Evolutionary conservation across 192 early-diverging fungal species (phyloP).

Genomic region (Linnemannia zychae): DNA sequence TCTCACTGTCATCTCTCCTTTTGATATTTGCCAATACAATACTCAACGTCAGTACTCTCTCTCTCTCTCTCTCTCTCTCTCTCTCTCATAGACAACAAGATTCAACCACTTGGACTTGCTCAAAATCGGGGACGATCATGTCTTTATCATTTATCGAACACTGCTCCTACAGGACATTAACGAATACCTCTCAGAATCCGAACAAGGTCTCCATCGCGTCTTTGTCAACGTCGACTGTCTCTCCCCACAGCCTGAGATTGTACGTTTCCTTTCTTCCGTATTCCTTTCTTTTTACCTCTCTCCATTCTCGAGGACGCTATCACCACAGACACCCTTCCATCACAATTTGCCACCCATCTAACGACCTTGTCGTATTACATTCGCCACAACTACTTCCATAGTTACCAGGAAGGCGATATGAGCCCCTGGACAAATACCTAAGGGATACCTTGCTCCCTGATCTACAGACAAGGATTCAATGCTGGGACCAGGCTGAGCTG

Average conservation of each 20-base stretch:
- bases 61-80: background rate
- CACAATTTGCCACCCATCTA: too few relatives aligned
- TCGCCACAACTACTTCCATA: too few relatives aligned
- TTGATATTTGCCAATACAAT: background rate
- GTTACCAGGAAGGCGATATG: conserved; percentile 33
- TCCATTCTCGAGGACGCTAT: too few relatives aligned
- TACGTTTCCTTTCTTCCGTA: background rate
- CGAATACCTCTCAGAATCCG: conserved; percentile 29
- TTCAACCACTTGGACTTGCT: conserved; percentile 31
- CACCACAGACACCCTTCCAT: background rate
- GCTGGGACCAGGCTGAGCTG: conserved; percentile 24
- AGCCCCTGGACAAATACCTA: conserved; percentile 25
- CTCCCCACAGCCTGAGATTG: conserved; percentile 33
- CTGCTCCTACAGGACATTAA: conserved; percentile 29
- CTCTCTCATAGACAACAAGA: conserved; percentile 5
- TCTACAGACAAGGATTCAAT: conserved; percentile 10
- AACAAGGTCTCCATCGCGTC: conserved; percentile 13
- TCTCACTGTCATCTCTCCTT: background rate
- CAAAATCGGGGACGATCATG: conserved; percentile 33
- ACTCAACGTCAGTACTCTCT: background rate
- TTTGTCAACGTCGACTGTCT: conserved; percentile 42
- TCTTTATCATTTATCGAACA: conserved; percentile 35
- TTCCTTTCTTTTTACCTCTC: too few relatives aligned
- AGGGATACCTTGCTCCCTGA: conserved; percentile 20
- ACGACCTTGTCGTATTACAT: too few relatives aligned